phyloP scores from a whole-genome alignment of 129 eudicot genomes.

The carrot (Daucus carota) region DNA sequence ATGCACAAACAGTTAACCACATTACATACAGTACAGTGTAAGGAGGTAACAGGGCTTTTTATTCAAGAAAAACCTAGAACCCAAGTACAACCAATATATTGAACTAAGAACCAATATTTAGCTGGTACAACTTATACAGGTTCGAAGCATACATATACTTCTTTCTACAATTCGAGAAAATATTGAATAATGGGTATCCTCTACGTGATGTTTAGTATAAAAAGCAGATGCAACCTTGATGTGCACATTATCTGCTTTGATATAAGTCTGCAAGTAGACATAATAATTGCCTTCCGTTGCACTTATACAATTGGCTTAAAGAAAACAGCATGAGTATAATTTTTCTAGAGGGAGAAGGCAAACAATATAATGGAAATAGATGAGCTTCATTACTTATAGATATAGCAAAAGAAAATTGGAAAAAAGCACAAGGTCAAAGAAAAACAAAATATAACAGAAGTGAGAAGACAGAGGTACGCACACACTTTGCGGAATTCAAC shows the following conservation, averaged over 20 bases:
- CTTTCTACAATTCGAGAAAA: neutral
- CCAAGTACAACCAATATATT: neutral
- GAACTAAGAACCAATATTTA: neutral
- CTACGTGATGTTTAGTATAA: too few species aligned
- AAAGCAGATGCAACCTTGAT: neutral
- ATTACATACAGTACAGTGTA: neutral
- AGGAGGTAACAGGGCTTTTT: neutral
- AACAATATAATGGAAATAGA: neutral
- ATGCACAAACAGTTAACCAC: neutral
- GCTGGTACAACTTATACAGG: neutral
- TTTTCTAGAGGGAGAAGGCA: neutral
- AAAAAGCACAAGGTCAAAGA: neutral
- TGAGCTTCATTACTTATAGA: neutral
- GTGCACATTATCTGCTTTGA: neutral
- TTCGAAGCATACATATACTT: neutral
- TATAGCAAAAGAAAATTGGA: neutral
- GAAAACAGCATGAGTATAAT: neutral
- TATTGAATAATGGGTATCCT: neutral
- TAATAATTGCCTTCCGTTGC: neutral
- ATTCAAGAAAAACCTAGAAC: neutral
- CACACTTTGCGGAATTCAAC: neutral
- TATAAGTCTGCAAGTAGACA: neutral
- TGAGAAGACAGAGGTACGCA: neutral
- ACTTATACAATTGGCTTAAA: neutral
- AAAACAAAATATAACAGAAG: neutral